Percentiles rank a stretch among this genome's conserved stretches.
phyloP scores from a whole-genome alignment of 306 rosid species.

The Boehmeria nivea region DNA sequence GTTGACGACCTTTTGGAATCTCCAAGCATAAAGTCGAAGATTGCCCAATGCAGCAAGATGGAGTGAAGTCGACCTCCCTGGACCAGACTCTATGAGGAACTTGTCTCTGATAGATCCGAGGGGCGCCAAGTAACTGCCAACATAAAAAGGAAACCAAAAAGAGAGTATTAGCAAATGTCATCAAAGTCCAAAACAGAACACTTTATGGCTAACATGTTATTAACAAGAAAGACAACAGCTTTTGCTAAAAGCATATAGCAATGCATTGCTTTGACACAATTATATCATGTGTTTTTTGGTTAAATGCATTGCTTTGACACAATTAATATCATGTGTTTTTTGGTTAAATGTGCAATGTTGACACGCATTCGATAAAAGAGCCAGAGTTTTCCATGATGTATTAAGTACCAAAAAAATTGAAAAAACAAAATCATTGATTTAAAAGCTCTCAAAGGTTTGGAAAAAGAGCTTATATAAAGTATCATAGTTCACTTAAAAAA shows the following conservation, averaged over 20 bases:
- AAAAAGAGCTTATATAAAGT: too few relatives aligned
- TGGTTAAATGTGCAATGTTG: too few relatives aligned
- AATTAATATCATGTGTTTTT: too few relatives aligned
- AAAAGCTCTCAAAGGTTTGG: too few relatives aligned
- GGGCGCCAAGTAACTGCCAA: slow-evolving; percentile 24
- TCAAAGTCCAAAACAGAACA: background rate
- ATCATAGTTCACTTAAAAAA: too few relatives aligned
- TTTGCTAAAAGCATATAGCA: background rate
- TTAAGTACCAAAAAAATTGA: too few relatives aligned
- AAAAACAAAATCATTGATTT: too few relatives aligned
- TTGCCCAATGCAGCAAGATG: slow-evolving; percentile 23
- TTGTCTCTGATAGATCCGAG: slow-evolving; percentile 22
- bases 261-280: too few relatives aligned
- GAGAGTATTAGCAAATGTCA: background rate
- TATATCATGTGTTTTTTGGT: too few relatives aligned
- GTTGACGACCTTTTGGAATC: slow-evolving; percentile 3
- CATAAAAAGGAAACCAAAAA: background rate
- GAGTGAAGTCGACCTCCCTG: slow-evolving; percentile 36
- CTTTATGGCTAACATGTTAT: background rate
- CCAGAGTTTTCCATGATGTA: too few relatives aligned
- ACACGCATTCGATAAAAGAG: too few relatives aligned
- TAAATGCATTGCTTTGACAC: too few relatives aligned
- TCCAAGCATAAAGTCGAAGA: slow-evolving; percentile 30
- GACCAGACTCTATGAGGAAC: slow-evolving; percentile 15
- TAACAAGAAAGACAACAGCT: background rate